Evolutionary conservation across 306 rosid species (phyloP).

Genomic region (Pyrus betulifolia): DNA sequence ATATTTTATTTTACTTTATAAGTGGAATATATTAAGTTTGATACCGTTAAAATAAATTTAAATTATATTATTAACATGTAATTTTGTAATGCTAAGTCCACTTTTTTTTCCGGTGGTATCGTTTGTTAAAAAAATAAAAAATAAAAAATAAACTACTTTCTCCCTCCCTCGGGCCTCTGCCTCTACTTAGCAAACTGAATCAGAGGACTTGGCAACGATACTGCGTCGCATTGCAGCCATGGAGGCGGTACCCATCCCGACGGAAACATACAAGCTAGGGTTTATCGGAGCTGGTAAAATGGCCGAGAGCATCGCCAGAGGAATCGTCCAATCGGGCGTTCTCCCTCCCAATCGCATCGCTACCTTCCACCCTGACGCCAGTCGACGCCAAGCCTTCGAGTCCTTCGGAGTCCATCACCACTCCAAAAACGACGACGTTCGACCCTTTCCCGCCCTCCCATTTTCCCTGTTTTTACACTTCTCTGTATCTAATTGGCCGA

Average conservation of each 20-base stretch:
- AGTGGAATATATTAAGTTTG: too few relatives aligned
- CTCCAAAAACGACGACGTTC: constrained; percentile 16
- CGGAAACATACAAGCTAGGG: constrained; percentile 59
- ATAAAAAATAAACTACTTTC: too few relatives aligned
- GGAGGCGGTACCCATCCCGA: constrained; percentile 57
- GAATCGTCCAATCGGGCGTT: constrained; percentile 63
- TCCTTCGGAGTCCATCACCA: constrained; percentile 24
- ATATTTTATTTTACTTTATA: too few relatives aligned
- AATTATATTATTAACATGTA: too few relatives aligned
- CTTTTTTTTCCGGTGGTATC: too few relatives aligned
- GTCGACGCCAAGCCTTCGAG: constrained; percentile 16
- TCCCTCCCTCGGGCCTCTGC: neutral
- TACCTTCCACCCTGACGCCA: constrained; percentile 25
- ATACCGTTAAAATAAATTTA: too few relatives aligned
- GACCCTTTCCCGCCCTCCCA: neutral
- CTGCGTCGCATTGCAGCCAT: neutral
- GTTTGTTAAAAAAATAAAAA: too few relatives aligned
- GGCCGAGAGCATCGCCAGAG: constrained; percentile 89
- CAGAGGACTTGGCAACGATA: neutral
- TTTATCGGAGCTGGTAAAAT: constrained; percentile 96
- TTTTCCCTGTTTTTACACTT: neutral
- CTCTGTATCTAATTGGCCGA: neutral
- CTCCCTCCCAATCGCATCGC: constrained; percentile 67
- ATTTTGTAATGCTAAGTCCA: too few relatives aligned
- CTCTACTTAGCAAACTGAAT: neutral